phyloP scores from a whole-genome alignment of 108 stramenopile genomes.

The Skeletonema grethae region DNA sequence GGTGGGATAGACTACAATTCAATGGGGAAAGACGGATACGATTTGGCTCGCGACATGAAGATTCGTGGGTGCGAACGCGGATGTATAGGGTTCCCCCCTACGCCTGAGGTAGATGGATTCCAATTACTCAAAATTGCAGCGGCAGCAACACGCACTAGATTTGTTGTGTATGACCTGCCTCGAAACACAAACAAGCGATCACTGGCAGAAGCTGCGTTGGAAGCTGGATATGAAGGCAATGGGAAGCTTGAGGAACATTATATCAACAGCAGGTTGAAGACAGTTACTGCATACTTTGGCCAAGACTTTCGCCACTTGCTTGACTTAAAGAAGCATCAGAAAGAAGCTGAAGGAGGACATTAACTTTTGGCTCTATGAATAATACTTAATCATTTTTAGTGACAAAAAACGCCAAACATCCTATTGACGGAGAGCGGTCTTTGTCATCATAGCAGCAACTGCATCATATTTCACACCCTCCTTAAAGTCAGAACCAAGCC shows the following conservation, averaged over 20 bases:
- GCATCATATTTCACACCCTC: conserved; percentile 47
- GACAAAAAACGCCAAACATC: not conserved
- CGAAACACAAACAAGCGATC: conserved; percentile 76
- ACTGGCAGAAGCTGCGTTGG: conserved; percentile 70
- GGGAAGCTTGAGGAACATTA: conserved; percentile 86
- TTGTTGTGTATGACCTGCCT: conserved; percentile 81
- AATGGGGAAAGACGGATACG: conserved; percentile 84
- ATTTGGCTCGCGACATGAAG: conserved; percentile 84
- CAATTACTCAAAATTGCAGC: conserved; percentile 79
- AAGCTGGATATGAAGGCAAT: conserved; percentile 85
- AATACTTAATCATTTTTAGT: conserved; percentile 7
- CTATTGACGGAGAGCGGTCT: conserved; percentile 39
- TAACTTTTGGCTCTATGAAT: not conserved
- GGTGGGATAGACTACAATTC: conserved; percentile 81
- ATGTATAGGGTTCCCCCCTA: conserved; percentile 44
- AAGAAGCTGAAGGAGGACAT: not conserved
- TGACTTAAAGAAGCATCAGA: conserved; percentile 23
- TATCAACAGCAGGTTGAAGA: conserved; percentile 86
- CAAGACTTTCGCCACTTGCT: conserved; percentile 48
- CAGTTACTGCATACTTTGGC: conserved; percentile 88
- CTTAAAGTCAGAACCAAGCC: conserved; percentile 49
- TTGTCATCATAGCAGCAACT: conserved; percentile 46
- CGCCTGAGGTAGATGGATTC: conserved; percentile 59
- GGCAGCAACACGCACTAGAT: conserved; percentile 58
- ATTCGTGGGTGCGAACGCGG: conserved; percentile 56